Base-by-base conservation (phyloP, 345 rosid species). In the Euphorbia tirucalli region DNA sequence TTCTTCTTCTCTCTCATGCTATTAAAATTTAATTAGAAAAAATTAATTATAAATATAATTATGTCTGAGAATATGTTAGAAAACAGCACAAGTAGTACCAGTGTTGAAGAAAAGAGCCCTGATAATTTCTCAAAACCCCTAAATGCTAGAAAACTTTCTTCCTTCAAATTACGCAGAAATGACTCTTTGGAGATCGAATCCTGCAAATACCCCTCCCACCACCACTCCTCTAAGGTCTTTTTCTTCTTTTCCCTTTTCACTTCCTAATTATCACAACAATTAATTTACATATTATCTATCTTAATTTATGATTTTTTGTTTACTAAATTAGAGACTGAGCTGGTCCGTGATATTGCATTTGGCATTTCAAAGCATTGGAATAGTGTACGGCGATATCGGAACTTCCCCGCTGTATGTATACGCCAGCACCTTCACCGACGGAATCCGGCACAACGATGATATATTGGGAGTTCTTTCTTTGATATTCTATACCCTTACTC, bases 321-420 rank as follows among this genome's bases (percentile, higher is more conserved):
- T 35, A 35, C 39, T 35, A 3, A 35, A 35, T 35, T 35, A 35
- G 39, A 35, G 39, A 7, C 4, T 35, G 64, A 61, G 71, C 10
- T 85, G 88, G 87, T 28, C 49, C 21, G 75, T 71, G 50, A 76
- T 87, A 37, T 43, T 87, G 71, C 82, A 73, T 0, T 78, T 87
- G 44, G 93, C 91, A 15, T 85, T 89, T 37, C 93, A 89, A 49
- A 84, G 91, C 76, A 71, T 89, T 0, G 91, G 93, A 7, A 43
- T 87, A 13, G 88, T 84, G 21, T 87, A 89, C 1, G 88, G 91
- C 21, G 91, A 89, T 66, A 74, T 87, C 0, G 91, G 89, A 0
- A 87, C 93, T 11, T 89, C 91, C 21, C 91, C 89, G 7, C 78
- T 89, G 3, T 87, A 89, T 39, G 87, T 85, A 3, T 89, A 50